phyloP scores from a whole-genome alignment of 2,329 filamentous ascomycete genomes.

The Proliferodiscus dingleyae region DNA sequence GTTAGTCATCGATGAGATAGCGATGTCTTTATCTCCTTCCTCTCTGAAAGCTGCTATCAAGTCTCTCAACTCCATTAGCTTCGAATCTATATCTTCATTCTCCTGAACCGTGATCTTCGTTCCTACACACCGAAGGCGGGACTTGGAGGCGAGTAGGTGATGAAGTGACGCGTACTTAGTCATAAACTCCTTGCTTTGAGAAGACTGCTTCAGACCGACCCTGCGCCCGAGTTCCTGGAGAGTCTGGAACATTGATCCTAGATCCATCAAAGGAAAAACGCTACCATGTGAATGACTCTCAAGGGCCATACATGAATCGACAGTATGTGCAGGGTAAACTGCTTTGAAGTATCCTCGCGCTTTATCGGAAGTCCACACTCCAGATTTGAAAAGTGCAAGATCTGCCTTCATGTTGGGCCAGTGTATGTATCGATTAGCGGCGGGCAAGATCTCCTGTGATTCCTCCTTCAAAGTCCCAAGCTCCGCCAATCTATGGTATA shows the following conservation, averaged over 20 bases:
- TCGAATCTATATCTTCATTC: background rate
- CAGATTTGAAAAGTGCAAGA: background rate
- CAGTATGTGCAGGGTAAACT: background rate
- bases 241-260: background rate
- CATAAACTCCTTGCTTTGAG: background rate
- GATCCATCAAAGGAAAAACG: background rate
- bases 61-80: background rate
- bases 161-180: background rate
- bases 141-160: background rate
- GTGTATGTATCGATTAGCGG: background rate
- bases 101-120: background rate
- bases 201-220: background rate
- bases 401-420: background rate
- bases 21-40: background rate
- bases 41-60: background rate
- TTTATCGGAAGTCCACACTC: background rate
- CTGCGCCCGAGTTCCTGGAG: background rate
- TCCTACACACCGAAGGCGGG: background rate
- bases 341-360: background rate
- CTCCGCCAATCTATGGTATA: background rate
- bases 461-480: background rate
- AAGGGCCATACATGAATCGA: background rate
- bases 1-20: background rate
- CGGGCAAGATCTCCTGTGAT: background rate
- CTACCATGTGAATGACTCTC: background rate